Evolutionary conservation across 805 yeast species (phyloP).

Genomic region (Diddensiella caesifluorescens): DNA sequence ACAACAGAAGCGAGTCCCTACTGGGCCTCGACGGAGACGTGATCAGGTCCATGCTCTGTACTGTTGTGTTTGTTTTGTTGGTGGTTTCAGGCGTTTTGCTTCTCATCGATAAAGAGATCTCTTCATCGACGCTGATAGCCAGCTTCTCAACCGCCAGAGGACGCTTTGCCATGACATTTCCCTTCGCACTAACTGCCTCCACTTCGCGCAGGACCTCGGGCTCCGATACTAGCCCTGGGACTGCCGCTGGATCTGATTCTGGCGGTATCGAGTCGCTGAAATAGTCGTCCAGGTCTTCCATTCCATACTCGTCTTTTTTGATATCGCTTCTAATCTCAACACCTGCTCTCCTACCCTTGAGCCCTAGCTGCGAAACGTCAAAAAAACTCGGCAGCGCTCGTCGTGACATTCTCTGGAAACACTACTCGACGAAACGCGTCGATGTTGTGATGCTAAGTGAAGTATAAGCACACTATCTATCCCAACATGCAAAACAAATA

Average conservation of each 20-base stretch:
- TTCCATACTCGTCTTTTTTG: conserved; percentile 21
- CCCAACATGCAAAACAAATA: too few relatives aligned
- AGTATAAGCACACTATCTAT: too few relatives aligned
- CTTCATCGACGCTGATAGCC: background rate
- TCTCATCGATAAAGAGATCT: background rate
- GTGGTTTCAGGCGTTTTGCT: background rate
- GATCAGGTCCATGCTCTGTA: too few relatives aligned
- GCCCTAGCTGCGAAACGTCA: conserved; percentile 9
- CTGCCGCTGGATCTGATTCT: too few relatives aligned
- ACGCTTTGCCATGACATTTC: background rate
- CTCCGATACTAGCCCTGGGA: too few relatives aligned
- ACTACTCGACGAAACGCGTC: too few relatives aligned
- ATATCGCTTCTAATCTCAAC: conserved; percentile 14
- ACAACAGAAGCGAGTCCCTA: too few relatives aligned
- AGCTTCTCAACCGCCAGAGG: background rate
- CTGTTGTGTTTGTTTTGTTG: too few relatives aligned
- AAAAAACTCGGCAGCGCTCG: conserved; percentile 4
- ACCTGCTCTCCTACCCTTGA: conserved; percentile 20
- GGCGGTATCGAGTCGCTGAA: conserved; percentile 11
- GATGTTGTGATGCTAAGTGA: too few relatives aligned
- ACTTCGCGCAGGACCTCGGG: too few relatives aligned
- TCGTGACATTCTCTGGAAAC: conserved; percentile 6
- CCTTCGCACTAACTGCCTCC: background rate
- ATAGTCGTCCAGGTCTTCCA: conserved; percentile 24
- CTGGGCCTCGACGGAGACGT: too few relatives aligned